Conservation (phyloP, 1,139 yeast species). For the Zygosaccharomyces sapae region DNA sequence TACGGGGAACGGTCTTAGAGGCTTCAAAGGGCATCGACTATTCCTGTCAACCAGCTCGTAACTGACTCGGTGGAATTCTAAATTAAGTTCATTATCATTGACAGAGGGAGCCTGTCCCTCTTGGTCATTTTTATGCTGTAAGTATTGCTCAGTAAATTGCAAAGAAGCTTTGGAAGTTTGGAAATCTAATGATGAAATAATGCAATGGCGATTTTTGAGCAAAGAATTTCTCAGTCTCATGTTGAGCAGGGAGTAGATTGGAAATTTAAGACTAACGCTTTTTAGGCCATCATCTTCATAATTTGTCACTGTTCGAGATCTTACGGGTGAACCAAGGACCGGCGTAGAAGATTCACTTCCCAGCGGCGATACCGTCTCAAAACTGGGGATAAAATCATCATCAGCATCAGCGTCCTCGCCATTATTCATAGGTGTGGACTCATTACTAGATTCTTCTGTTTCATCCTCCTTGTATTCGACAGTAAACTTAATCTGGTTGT, state of each 20-base stretch:
- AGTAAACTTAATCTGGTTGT: conserved; percentile 25
- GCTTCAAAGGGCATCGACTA: conserved; percentile 22
- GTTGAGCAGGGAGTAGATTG: conserved; percentile 33
- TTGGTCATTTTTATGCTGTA: background rate
- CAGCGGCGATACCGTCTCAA: conserved; percentile 23
- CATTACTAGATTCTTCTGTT: background rate
- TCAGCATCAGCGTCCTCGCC: conserved; percentile 3
- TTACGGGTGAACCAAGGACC: background rate
- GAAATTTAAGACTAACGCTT: conserved; percentile 20
- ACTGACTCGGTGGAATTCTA: conserved; percentile 19
- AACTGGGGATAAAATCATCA: conserved; percentile 22
- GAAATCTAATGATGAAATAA: conserved; percentile 34
- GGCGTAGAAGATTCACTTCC: background rate
- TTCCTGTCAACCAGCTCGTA: conserved; percentile 27
- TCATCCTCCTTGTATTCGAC: conserved; percentile 15
- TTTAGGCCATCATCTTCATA: background rate
- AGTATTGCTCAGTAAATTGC: conserved; percentile 19
- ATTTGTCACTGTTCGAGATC: background rate
- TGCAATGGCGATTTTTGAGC: conserved; percentile 20
- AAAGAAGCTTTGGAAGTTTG: conserved; percentile 32
- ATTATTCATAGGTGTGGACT: background rate
- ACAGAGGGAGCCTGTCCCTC: background rate
- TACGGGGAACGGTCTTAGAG: conserved; percentile 23
- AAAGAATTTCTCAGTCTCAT: conserved; percentile 33
- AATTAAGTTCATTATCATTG: conserved; percentile 3